A percentile compares a stretch with the other conserved stretches of the same genome.
These are phyloP conservation scores for Penicillium atrosanguineum DNA, from an alignment of 495 filamentous ascomycete species.

Conservation along the genomic window DNA sequence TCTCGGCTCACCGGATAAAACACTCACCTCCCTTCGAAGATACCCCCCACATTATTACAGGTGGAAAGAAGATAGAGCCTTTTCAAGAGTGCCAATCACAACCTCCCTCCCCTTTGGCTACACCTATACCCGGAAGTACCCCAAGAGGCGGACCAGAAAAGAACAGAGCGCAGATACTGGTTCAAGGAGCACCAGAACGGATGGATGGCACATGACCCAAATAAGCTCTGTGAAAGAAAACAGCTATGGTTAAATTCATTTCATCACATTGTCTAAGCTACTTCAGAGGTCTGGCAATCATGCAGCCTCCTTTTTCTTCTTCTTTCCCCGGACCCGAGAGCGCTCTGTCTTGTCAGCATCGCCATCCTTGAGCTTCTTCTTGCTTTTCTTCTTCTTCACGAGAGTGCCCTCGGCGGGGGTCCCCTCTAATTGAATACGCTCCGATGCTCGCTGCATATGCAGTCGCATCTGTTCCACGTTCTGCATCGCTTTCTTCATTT, in stretches of 20 bases:
- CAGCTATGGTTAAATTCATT: neutral
- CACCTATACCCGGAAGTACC: neutral
- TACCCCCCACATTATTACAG: conserved; percentile 6
- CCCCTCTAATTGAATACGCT: conserved; percentile 72
- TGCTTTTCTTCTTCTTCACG: conserved; percentile 74
- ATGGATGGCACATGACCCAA: neutral
- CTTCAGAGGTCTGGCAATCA: neutral
- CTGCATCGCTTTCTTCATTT: conserved; percentile 80
- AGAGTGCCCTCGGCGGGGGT: conserved; percentile 68
- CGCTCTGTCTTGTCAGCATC: neutral
- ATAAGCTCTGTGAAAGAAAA: neutral
- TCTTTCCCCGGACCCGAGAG: conserved; percentile 8
- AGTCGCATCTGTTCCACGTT: conserved; percentile 81
- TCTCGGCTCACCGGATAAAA: conserved; percentile 21
- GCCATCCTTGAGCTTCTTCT: conserved; percentile 20
- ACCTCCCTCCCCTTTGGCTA: neutral
- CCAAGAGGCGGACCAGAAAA: neutral
- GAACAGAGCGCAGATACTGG: neutral
- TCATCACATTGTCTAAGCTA: conserved; percentile 1
- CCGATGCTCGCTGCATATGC: conserved; percentile 88
- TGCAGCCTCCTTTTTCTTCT: conserved; percentile 13
- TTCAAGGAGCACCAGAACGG: neutral
- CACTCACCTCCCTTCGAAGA: conserved; percentile 1
- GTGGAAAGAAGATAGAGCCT: neutral
- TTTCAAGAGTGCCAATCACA: neutral